A percentile compares a stretch with the other conserved stretches of the same genome.
Conservation (phyloP, 768 basidiomycete species). For the Rhizopogon vulgaris region DNA sequence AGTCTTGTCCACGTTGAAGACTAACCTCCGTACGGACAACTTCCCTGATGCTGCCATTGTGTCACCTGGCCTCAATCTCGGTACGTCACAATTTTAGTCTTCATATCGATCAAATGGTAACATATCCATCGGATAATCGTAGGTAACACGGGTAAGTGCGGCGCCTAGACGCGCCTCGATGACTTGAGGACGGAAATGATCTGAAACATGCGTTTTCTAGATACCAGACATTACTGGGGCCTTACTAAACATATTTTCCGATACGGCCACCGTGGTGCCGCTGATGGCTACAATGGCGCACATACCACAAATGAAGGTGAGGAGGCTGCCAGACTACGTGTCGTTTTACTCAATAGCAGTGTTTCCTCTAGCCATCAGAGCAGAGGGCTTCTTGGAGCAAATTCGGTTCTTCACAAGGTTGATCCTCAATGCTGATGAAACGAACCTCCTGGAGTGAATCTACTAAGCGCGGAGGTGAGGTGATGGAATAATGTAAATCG, state of each 20-base stretch:
- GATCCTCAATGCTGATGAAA: constrained; percentile 27
- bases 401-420: constrained; percentile 28
- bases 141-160: constrained; percentile 19
- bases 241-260: constrained; percentile 43
- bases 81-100: constrained; percentile 3
- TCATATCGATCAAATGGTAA: constrained; percentile 3
- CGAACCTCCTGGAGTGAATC: constrained; percentile 14
- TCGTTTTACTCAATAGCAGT: constrained; percentile 4
- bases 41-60: constrained; percentile 23
- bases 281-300: constrained; percentile 29
- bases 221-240: constrained; percentile 41
- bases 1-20: constrained; percentile 32
- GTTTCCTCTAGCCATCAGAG: constrained; percentile 18
- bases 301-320: constrained; percentile 26
- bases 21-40: constrained; percentile 21
- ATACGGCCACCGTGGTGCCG: constrained; percentile 29
- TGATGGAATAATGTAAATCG: background rate
- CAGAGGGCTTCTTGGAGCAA: constrained; percentile 22
- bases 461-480: background rate
- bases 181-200: constrained; percentile 15
- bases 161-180: background rate
- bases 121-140: background rate
- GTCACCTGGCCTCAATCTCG: constrained; percentile 28
- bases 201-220: constrained; percentile 20
- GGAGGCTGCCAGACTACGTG: background rate